phyloP scores from a whole-genome alignment of 106 monocot genomes.

The Narthecium ossifragum region DNA sequence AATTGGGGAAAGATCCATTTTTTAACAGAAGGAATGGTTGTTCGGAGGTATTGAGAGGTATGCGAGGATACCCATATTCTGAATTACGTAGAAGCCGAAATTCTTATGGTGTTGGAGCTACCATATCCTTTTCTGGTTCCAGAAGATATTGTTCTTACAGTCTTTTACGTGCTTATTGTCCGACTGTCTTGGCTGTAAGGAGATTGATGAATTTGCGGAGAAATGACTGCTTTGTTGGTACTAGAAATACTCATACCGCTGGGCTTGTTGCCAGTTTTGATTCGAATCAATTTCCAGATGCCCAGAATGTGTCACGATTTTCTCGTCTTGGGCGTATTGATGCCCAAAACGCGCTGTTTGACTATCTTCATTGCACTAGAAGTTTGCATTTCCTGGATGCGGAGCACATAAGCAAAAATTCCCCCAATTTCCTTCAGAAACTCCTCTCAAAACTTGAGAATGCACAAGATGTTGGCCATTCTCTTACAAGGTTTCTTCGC shows the following conservation, averaged over 20 bases:
- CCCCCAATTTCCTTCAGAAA: slow-evolving; percentile 46
- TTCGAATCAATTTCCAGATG: slow-evolving; percentile 2
- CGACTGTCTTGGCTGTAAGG: neutral
- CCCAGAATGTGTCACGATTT: slow-evolving; percentile 9
- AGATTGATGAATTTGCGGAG: neutral
- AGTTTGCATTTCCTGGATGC: slow-evolving; percentile 54
- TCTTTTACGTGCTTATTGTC: neutral
- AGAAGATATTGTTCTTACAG: slow-evolving; percentile 1
- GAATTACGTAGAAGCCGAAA: neutral
- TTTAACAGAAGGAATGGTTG: neutral
- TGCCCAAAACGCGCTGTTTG: slow-evolving; percentile 67
- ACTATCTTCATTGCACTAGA: slow-evolving; percentile 65
- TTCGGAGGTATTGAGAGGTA: neutral
- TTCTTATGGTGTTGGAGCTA: neutral
- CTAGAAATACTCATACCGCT: neutral
- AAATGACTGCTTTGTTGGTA: neutral
- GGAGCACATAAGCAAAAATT: slow-evolving; percentile 77
- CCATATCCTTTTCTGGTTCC: neutral
- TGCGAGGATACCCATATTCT: neutral
- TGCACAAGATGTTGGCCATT: slow-evolving; percentile 25
- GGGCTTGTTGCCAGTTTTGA: neutral
- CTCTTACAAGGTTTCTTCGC: slow-evolving; percentile 43
- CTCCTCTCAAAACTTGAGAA: slow-evolving; percentile 41
- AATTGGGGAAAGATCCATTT: neutral
- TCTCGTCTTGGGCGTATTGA: slow-evolving; percentile 25